Evolutionary conservation across 306 rosid genomes (phyloP).

Genomic region (Abrus pulchellus): DNA sequence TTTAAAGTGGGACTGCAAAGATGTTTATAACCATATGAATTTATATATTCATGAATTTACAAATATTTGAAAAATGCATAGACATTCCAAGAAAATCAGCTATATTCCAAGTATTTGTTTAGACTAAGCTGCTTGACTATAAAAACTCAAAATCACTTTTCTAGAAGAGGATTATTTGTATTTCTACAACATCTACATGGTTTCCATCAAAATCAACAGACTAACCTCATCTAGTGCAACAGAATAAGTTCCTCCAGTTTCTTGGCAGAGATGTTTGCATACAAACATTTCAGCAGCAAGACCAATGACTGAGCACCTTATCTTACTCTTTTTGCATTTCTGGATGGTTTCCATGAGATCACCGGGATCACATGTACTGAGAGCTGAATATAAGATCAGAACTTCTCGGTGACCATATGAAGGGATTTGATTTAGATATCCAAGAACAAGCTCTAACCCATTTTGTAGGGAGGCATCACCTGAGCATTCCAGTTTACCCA

Average conservation of each 20-base stretch:
- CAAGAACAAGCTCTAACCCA: slow-evolving; percentile 87
- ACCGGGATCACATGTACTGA: slow-evolving; percentile 98
- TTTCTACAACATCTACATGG: neutral
- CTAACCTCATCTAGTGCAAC: slow-evolving; percentile 94
- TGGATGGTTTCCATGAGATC: slow-evolving; percentile 95
- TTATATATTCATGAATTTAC: slow-evolving; percentile 5
- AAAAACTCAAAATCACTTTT: slow-evolving; percentile 5
- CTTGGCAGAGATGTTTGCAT: slow-evolving; percentile 95
- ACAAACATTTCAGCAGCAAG: slow-evolving; percentile 94
- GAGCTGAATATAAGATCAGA: slow-evolving; percentile 84
- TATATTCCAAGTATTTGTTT: slow-evolving; percentile 15
- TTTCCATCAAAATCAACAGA: slow-evolving; percentile 35
- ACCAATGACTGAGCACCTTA: slow-evolving; percentile 97
- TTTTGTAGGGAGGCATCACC: slow-evolving; percentile 96
- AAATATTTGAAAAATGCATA: slow-evolving; percentile 23
- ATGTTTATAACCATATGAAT: slow-evolving; percentile 1
- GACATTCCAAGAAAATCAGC: slow-evolving; percentile 6
- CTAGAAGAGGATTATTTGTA: neutral
- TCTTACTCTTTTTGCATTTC: slow-evolving; percentile 85
- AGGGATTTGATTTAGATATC: slow-evolving; percentile 84
- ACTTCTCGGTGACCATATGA: slow-evolving; percentile 95
- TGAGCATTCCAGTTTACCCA: slow-evolving; percentile 95
- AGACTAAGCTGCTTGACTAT: slow-evolving; percentile 6
- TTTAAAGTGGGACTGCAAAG: slow-evolving; percentile 77
- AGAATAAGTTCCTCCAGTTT: slow-evolving; percentile 87